These are phyloP conservation scores for Xerocomus nothofagi DNA, from an alignment of 1,284 basidiomycete species.

Conservation along the genomic window DNA sequence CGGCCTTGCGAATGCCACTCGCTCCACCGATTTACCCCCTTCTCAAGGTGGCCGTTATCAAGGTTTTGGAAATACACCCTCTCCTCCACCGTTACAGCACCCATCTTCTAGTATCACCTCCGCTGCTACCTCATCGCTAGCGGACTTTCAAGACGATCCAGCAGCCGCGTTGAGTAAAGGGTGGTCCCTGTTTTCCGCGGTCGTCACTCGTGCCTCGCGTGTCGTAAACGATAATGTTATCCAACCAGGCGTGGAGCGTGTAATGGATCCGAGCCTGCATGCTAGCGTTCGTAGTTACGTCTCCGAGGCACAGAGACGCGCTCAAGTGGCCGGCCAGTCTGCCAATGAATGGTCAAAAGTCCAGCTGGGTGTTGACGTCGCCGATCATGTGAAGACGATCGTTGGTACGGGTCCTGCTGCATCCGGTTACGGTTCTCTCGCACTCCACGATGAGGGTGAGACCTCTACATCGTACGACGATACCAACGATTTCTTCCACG, in stretches of 20 bases:
- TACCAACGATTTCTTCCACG: constrained; percentile 57
- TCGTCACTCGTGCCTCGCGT: constrained; percentile 69
- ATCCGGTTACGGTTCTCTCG: constrained; percentile 57
- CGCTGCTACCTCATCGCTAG: constrained; percentile 63
- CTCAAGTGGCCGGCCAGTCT: constrained; percentile 52
- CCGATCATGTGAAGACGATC: constrained; percentile 60
- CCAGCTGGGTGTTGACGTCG: constrained; percentile 80
- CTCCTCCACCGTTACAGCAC: constrained; percentile 49
- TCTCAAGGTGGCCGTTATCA: constrained; percentile 85
- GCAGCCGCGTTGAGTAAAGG: constrained; percentile 77
- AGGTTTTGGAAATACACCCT: constrained; percentile 78
- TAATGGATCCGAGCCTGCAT: constrained; percentile 74
- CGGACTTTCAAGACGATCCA: constrained; percentile 80
- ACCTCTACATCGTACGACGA: constrained; percentile 56
- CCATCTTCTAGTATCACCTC: constrained; percentile 70
- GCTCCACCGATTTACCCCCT: constrained; percentile 72
- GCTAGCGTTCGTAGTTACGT: constrained; percentile 70
- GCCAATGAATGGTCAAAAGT: constrained; percentile 74
- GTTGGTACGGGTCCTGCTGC: constrained; percentile 50
- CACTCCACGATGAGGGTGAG: constrained; percentile 49
- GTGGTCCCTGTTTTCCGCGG: constrained; percentile 81
- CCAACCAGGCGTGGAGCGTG: constrained; percentile 77
- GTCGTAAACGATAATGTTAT: constrained; percentile 78
- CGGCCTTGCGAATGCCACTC: constrained; percentile 68
- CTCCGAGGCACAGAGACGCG: constrained; percentile 63